phyloP scores from a whole-genome alignment of 2,329 filamentous ascomycete genomes.

The Penicillium psychrosexuale region DNA sequence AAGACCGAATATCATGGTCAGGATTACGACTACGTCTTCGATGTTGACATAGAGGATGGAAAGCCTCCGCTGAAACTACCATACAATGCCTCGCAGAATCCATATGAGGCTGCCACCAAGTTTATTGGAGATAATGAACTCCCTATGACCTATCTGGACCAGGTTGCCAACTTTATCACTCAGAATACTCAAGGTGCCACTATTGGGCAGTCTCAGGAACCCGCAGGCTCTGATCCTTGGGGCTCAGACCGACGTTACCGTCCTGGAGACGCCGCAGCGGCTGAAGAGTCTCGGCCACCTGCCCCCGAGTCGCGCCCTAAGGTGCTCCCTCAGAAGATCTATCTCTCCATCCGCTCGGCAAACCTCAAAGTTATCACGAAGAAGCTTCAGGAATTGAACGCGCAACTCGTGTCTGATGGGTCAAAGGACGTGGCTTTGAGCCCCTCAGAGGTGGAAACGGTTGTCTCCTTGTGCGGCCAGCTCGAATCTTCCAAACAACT shows the following conservation, averaged over 20 bases:
- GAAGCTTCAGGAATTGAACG: slow-evolving; percentile 72
- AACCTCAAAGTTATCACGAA: slow-evolving; percentile 69
- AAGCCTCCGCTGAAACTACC: slow-evolving; percentile 91
- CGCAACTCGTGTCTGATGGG: slow-evolving; percentile 63
- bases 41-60: slow-evolving; percentile 92
- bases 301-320: slow-evolving; percentile 50
- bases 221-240: slow-evolving; percentile 64
- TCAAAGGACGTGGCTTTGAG: slow-evolving; percentile 73
- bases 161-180: slow-evolving; percentile 88
- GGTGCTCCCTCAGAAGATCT: slow-evolving; percentile 73
- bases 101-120: slow-evolving; percentile 85
- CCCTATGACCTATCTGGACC: slow-evolving; percentile 81
- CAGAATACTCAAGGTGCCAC: slow-evolving; percentile 84
- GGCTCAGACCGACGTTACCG: slow-evolving; percentile 76
- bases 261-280: slow-evolving; percentile 60
- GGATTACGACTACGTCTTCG: slow-evolving; percentile 94
- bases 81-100: slow-evolving; percentile 88
- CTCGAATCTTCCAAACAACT: slow-evolving; percentile 52
- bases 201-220: slow-evolving; percentile 61
- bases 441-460: slow-evolving; percentile 62
- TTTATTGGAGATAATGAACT: slow-evolving; percentile 89
- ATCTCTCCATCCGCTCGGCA: slow-evolving; percentile 71
- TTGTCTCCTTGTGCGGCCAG: slow-evolving; percentile 60
- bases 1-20: slow-evolving; percentile 76
- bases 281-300: slow-evolving; percentile 22